Percentiles rank a stretch among this genome's conserved stretches.
These are phyloP conservation scores for Penicillium palitans DNA, from an alignment of 2,329 filamentous ascomycete species.

Conservation along the genomic window DNA sequence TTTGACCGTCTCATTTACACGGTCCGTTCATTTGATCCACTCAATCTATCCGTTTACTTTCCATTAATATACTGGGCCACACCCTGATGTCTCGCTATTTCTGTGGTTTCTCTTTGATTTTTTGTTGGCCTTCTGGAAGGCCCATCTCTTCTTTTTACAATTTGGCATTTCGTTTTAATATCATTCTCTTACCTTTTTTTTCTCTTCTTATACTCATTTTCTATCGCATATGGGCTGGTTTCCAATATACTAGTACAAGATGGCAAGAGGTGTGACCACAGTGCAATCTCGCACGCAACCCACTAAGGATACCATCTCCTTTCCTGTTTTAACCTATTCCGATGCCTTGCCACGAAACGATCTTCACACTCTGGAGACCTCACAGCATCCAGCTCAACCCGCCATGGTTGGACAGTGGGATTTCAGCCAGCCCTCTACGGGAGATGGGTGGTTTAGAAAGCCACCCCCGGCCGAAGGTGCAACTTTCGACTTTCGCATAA, in stretches of 20 bases:
- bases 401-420: constrained; percentile 13
- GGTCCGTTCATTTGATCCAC: constrained; percentile 23
- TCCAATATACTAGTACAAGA: constrained; percentile 16
- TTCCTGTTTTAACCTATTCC: constrained; percentile 34
- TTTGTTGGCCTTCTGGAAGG: constrained; percentile 41
- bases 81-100: constrained; percentile 7
- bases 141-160: constrained; percentile 34
- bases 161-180: constrained; percentile 16
- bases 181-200: constrained; percentile 11
- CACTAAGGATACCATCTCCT: constrained; percentile 31
- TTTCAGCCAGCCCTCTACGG: constrained; percentile 24
- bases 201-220: not conserved
- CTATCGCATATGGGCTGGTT: constrained; percentile 10
- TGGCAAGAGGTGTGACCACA: constrained; percentile 33
- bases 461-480: constrained; percentile 16
- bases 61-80: constrained; percentile 16
- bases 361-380: constrained; percentile 21
- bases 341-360: constrained; percentile 37
- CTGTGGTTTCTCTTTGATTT: constrained; percentile 13
- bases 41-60: constrained; percentile 11
- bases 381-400: constrained; percentile 14
- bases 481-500: constrained; percentile 36
- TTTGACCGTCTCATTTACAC: constrained; percentile 23
- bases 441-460: constrained; percentile 22
- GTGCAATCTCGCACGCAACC: constrained; percentile 33